Conservation (phyloP, 305 asterid genomes). For the Caryopteris hybrid region DNA sequence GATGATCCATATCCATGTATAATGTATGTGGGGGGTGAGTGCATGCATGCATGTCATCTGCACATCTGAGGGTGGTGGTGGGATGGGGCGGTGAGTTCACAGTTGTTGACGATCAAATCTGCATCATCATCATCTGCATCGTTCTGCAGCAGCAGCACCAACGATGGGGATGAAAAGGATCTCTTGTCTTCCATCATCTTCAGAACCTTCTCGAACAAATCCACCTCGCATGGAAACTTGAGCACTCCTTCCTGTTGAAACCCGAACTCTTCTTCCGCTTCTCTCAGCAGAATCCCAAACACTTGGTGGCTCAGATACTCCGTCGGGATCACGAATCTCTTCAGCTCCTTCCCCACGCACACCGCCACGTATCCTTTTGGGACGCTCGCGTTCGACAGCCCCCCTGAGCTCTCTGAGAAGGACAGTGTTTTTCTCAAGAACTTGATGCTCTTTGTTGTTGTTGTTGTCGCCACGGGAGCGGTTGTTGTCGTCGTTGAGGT, state of each 20-base stretch:
- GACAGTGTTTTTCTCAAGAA: conserved; percentile 80
- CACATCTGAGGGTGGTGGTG: conserved; percentile 42
- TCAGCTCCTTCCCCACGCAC: conserved; percentile 53
- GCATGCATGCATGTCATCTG: conserved; percentile 17
- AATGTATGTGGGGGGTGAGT: neutral
- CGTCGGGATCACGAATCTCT: conserved; percentile 69
- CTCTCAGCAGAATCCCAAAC: conserved; percentile 52
- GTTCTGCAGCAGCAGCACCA: conserved; percentile 13
- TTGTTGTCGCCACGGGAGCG: neutral
- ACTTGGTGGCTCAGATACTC: conserved; percentile 56
- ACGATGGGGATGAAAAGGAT: conserved; percentile 16
- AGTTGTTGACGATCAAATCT: neutral
- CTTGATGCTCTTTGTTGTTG: conserved; percentile 39
- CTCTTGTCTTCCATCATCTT: conserved; percentile 45
- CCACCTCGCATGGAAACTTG: conserved; percentile 64
- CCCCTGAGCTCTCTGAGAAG: conserved; percentile 59
- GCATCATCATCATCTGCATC: neutral
- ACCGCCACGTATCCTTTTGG: conserved; percentile 82
- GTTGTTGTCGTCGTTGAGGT: neutral
- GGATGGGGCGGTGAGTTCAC: conserved; percentile 13
- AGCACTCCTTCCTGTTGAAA: conserved; percentile 81
- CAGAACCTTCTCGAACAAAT: conserved; percentile 48
- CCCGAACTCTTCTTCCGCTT: conserved; percentile 88
- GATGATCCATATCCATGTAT: neutral
- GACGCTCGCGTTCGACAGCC: conserved; percentile 16